A percentile compares a stretch with the other conserved stretches of the same genome.
Conservation (phyloP, 371 early-diverging fungal species). For the Mucor plumbeus region DNA sequence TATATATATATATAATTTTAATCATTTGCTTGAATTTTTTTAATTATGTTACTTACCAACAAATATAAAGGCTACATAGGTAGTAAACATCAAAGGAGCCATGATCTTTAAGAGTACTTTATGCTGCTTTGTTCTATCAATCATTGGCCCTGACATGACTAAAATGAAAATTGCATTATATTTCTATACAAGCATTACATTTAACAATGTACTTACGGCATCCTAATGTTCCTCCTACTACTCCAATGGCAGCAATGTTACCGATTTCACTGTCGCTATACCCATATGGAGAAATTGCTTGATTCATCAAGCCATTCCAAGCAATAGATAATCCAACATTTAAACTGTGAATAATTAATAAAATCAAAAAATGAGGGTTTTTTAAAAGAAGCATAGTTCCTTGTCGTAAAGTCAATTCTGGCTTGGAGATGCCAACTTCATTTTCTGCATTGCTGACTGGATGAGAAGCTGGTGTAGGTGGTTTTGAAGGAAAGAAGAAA, state of each 20-base stretch:
- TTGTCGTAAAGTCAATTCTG: constrained; percentile 41
- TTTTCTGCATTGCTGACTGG: neutral
- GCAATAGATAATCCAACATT: constrained; percentile 70
- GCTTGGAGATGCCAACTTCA: neutral
- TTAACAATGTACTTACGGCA: constrained; percentile 39
- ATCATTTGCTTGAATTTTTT: no score
- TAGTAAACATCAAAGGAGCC: constrained; percentile 55
- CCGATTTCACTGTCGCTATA: constrained; percentile 65
- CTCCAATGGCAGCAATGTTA: constrained; percentile 60
- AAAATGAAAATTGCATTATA: neutral
- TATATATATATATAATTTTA: no score
- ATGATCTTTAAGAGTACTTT: constrained; percentile 50
- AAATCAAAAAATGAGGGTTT: constrained; percentile 60
- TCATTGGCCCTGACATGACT: constrained; percentile 55
- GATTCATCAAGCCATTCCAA: constrained; percentile 64
- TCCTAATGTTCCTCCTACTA: constrained; percentile 61
- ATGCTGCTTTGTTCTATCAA: constrained; percentile 62
- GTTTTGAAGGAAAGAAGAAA: constrained; percentile 51
- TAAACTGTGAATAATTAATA: constrained; percentile 59
- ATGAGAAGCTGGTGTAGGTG: constrained; percentile 53
- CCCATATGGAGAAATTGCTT: constrained; percentile 68
- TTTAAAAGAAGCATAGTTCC: constrained; percentile 52
- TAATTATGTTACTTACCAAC: constrained; percentile 36
- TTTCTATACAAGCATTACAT: neutral
- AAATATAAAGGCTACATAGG: constrained; percentile 58